These are phyloP conservation scores for Turritis glabra DNA, from an alignment of 345 rosid species.

Conservation along the genomic window DNA sequence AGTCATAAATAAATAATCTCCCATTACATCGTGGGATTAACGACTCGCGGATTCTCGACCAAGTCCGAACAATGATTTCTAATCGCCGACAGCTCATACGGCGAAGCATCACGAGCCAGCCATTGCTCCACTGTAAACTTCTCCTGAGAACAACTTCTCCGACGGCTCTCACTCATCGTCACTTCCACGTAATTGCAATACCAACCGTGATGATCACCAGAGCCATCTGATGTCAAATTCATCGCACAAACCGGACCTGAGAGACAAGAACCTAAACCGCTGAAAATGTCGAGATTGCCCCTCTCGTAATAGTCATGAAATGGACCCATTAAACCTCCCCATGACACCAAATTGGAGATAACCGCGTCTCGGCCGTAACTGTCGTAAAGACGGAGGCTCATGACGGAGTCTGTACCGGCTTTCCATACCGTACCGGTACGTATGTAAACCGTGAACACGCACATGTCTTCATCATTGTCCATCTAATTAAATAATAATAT, in stretches of 20 bases:
- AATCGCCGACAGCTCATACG: constrained; percentile 59
- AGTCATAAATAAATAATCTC: neutral
- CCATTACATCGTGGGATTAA: constrained; percentile 12
- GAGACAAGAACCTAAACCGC: constrained; percentile 69
- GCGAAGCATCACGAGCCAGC: constrained; percentile 69
- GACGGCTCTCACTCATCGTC: constrained; percentile 56
- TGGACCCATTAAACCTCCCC: constrained; percentile 88
- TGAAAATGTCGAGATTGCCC: constrained; percentile 85
- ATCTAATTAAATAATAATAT: neutral
- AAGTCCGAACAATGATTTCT: constrained; percentile 53
- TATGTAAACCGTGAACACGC: constrained; percentile 71
- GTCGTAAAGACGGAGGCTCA: constrained; percentile 59
- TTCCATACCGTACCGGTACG: constrained; percentile 79
- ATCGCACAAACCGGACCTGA: constrained; percentile 58
- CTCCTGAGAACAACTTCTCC: constrained; percentile 52
- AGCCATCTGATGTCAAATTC: constrained; percentile 77
- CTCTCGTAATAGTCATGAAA: constrained; percentile 81
- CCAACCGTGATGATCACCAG: constrained; percentile 81
- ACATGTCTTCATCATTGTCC: constrained; percentile 42
- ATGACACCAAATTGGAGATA: constrained; percentile 54
- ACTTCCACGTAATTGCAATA: constrained; percentile 90
- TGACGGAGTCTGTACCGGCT: constrained; percentile 78
- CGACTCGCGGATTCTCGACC: constrained; percentile 13
- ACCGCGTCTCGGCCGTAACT: constrained; percentile 38
- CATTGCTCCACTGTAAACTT: constrained; percentile 84